Evolutionary conservation across 2,329 filamentous ascomycete species (phyloP).

Genomic region (Cladobotryum protrusum): DNA sequence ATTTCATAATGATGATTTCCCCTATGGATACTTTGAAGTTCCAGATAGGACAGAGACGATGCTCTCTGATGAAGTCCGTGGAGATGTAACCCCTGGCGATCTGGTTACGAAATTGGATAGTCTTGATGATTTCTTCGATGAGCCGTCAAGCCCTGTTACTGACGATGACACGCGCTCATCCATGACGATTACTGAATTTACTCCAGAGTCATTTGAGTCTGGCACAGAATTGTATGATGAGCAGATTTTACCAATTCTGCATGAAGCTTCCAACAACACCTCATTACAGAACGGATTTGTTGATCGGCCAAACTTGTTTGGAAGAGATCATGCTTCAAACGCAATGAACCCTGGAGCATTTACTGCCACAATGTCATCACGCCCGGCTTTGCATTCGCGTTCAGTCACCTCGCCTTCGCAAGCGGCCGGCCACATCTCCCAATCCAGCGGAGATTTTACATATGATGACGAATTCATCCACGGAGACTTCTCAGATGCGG

Average conservation of each 20-base stretch:
- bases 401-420: constrained; percentile 77
- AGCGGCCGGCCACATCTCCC: constrained; percentile 48
- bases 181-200: constrained; percentile 58
- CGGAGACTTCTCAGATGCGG: constrained; percentile 73
- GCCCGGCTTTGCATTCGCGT: constrained; percentile 69
- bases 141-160: constrained; percentile 53
- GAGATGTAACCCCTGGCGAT: constrained; percentile 65
- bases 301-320: constrained; percentile 59
- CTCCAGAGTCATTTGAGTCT: constrained; percentile 61
- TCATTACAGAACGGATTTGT: constrained; percentile 86
- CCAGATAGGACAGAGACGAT: constrained; percentile 79
- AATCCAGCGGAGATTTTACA: constrained; percentile 53
- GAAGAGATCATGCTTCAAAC: constrained; percentile 54
- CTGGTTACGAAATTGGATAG: constrained; percentile 75
- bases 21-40: constrained; percentile 69
- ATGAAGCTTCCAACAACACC: constrained; percentile 73
- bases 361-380: constrained; percentile 37
- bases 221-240: constrained; percentile 86
- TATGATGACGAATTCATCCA: constrained; percentile 73
- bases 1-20: constrained; percentile 85
- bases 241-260: constrained; percentile 82
- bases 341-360: constrained; percentile 59
- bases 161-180: constrained; percentile 56
- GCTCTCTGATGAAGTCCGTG: constrained; percentile 76
- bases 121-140: constrained; percentile 76